Evolutionary conservation across 192 early-diverging fungal species (phyloP).

Genomic region (Pecoramyces ruminantium): DNA sequence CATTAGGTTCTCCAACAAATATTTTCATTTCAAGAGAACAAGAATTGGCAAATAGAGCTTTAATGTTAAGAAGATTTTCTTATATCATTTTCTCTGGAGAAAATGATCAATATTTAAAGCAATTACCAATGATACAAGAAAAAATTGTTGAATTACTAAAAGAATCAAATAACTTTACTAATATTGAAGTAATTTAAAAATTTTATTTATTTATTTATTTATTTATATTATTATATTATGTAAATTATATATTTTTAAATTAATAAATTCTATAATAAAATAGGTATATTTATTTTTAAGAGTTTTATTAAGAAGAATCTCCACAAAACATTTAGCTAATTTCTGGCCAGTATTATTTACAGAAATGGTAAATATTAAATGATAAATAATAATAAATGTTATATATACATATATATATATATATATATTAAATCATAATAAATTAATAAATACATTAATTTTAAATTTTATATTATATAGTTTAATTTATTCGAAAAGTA

Average conservation of each 20-base stretch:
- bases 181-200: slow-evolving; percentile 27
- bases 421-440: slow-evolving; percentile 1
- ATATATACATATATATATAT: too few relatives aligned
- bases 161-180: slow-evolving; percentile 42
- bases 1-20: slow-evolving; percentile 45
- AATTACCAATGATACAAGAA: slow-evolving; percentile 66
- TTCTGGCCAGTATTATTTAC: slow-evolving; percentile 85
- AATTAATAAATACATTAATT: neutral
- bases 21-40: slow-evolving; percentile 72
- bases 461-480: slow-evolving; percentile 11
- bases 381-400: too few relatives aligned
- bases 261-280: neutral
- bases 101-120: slow-evolving; percentile 57
- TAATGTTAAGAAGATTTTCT: slow-evolving; percentile 56
- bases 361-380: slow-evolving; percentile 43
- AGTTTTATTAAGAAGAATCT: slow-evolving; percentile 60
- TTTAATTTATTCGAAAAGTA: slow-evolving; percentile 48
- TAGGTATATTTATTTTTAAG: slow-evolving; percentile 68
- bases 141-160: slow-evolving; percentile 80
- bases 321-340: slow-evolving; percentile 64
- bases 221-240: too few relatives aligned
- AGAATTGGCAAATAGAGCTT: slow-evolving; percentile 47
- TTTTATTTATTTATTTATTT: neutral
- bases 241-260: too few relatives aligned
- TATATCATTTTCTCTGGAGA: slow-evolving; percentile 60